phyloP scores from a whole-genome alignment of 495 filamentous ascomycete species.

The Trichoderma asperelloides region DNA sequence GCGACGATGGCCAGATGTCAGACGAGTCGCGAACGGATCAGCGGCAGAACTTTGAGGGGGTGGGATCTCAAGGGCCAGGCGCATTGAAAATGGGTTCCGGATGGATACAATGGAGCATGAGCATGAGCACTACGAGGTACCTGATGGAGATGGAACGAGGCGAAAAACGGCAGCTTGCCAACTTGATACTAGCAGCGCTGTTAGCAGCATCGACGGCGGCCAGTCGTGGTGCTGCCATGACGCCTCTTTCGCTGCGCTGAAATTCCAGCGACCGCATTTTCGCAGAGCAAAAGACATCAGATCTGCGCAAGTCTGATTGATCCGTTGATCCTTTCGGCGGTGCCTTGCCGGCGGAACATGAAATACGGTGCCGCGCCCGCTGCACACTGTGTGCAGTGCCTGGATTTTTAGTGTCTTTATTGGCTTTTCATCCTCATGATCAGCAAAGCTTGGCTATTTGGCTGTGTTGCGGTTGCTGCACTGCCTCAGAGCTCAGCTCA shows the following conservation, averaged over 20 bases:
- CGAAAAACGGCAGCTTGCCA: not conserved
- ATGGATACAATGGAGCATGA: not conserved
- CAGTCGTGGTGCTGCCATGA: not conserved
- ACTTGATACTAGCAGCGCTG: too few species aligned
- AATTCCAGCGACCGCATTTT: too few species aligned
- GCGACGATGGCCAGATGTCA: not conserved
- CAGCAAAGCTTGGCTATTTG: not conserved
- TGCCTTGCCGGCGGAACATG: not conserved
- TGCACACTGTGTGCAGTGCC: too few species aligned
- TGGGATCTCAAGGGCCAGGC: not conserved
- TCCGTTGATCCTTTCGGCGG: not conserved
- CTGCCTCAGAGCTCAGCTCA: not conserved
- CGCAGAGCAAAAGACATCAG: not conserved
- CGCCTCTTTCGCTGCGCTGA: too few species aligned
- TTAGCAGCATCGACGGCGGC: not conserved
- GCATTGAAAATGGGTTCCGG: too few species aligned
- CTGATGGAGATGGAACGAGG: not conserved
- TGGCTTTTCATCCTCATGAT: too few species aligned
- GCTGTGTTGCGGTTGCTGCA: not conserved
- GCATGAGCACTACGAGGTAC: not conserved
- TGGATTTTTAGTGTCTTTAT: too few species aligned
- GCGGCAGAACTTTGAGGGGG: not conserved
- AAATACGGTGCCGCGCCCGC: too few species aligned
- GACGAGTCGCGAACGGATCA: not conserved
- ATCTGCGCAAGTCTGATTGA: not conserved